A percentile compares a stretch with the other conserved stretches of the same genome.
phyloP scores from a whole-genome alignment of 1,284 basidiomycete species.

The Anthracocystis panici-leucophaei region DNA sequence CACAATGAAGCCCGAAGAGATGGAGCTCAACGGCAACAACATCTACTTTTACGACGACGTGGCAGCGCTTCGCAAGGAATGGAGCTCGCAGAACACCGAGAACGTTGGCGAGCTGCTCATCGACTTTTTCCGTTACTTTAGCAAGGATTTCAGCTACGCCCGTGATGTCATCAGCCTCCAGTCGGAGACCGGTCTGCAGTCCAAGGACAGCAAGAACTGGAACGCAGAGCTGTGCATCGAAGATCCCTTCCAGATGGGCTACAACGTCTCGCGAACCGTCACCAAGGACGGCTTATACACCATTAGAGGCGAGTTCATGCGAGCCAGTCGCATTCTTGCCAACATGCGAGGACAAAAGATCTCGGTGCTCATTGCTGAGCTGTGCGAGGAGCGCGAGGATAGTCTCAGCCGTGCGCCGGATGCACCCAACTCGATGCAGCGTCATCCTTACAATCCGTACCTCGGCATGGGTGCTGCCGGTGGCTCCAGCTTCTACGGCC shows the following conservation, averaged over 20 bases:
- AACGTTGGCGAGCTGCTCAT: constrained; percentile 94
- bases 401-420: constrained; percentile 66
- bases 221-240: constrained; percentile 78
- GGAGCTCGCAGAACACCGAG: constrained; percentile 93
- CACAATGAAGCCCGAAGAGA: constrained; percentile 75
- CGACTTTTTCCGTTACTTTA: constrained; percentile 97
- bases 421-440: constrained; percentile 35
- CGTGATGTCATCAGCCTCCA: constrained; percentile 91
- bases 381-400: constrained; percentile 68
- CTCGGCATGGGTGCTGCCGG: constrained; percentile 24
- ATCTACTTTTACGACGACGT: constrained; percentile 95
- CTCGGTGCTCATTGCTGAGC: constrained; percentile 60
- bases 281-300: constrained; percentile 96
- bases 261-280: constrained; percentile 95
- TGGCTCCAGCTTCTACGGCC: constrained; percentile 26
- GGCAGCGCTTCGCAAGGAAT: constrained; percentile 86
- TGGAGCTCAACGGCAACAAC: constrained; percentile 75
- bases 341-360: constrained; percentile 55
- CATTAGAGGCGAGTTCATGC: constrained; percentile 98
- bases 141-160: constrained; percentile 91
- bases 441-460: constrained; percentile 26
- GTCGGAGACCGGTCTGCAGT: constrained; percentile 79
- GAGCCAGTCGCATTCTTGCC: constrained; percentile 78
- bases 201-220: constrained; percentile 93
- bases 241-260: constrained; percentile 95